phyloP scores from a whole-genome alignment of 2,329 filamentous ascomycete species.

The Bipolaris cookei region DNA sequence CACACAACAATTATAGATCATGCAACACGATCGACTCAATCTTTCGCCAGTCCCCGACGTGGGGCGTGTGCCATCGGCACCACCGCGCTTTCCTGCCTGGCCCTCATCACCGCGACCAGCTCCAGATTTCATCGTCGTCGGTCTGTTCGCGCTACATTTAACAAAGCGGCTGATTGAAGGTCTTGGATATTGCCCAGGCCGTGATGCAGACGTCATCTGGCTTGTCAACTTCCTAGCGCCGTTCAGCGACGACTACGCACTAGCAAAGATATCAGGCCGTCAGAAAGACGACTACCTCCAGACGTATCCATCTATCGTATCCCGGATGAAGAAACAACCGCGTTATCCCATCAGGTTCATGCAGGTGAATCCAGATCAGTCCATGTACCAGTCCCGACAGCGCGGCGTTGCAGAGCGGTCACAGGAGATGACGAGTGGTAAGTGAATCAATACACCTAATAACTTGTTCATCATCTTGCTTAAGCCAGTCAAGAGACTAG shows the following conservation, averaged over 20 bases:
- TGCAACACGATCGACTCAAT: background rate
- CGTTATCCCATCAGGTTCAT: constrained; percentile 29
- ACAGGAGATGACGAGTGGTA: constrained; percentile 25
- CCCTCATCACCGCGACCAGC: background rate
- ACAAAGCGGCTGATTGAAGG: constrained; percentile 22
- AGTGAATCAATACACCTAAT: background rate
- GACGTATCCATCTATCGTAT: constrained; percentile 25
- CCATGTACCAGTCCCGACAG: background rate
- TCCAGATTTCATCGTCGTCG: constrained; percentile 31
- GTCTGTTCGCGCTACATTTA: constrained; percentile 35
- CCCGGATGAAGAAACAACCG: constrained; percentile 32
- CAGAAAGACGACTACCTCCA: constrained; percentile 22
- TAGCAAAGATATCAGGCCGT: constrained; percentile 27
- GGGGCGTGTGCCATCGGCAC: background rate
- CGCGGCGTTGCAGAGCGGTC: background rate
- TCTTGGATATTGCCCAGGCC: constrained; percentile 24
- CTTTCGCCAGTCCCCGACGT: constrained; percentile 6
- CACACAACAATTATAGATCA: background rate
- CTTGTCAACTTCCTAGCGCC: constrained; percentile 25
- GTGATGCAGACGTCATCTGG: constrained; percentile 27
- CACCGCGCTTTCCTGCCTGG: background rate
- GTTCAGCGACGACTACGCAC: constrained; percentile 17
- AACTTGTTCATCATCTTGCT: background rate
- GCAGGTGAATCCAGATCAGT: constrained; percentile 29
- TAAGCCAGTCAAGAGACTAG: constrained; percentile 14